Base-by-base conservation (phyloP, 2,329 filamentous ascomycete genomes). In the Monilinia polystroma region DNA sequence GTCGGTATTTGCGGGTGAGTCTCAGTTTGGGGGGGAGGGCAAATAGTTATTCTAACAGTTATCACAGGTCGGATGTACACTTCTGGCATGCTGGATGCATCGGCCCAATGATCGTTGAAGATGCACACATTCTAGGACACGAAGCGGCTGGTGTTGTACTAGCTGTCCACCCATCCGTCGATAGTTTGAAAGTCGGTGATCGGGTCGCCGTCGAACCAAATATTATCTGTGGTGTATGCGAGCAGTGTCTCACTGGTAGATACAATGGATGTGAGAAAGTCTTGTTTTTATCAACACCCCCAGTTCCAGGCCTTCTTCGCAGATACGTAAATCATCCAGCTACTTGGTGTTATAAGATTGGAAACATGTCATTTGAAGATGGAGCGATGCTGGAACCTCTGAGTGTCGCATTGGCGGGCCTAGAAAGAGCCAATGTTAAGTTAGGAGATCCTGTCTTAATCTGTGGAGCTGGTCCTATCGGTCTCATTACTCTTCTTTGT, bases 61-160 rank as follows among this genome's bases (percentile, higher is more conserved):
- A 12, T 63, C 35, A 20, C 74, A 94, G 91, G 67, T 96, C 92
- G 68, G 93, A 97, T 79, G 89, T 98, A 66, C 94, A 98, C 81
- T 98, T 98, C 83, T 98, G 94, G 94, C 92, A 96, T 77, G 90
- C 90, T 60, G 94, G 94, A 72, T 91, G 91, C 81, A 98, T 98
- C 77, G 94, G 94, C 38, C 93, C 93, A 72, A 97, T 97, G 93
- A 89, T 97, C 70, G 94, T 98, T 58, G 85, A 85, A 72, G 90
- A 85, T 75, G 90, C 93, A 75, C 94, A 97, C 79, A 93, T 97
- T 75, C 88, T 98, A 26, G 94, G 94, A 72, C 94, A 98, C 82
- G 94, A 98, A 81, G 95, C 92, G 53, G 90, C 93, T 4, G 94
- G 93, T 70, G 88, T 90, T 75, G 80, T 97, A 68, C 85, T 97